These are phyloP conservation scores for Pelargonium myrrhifolium DNA, from an alignment of 441 rosid genomes.

Conservation along the genomic window DNA sequence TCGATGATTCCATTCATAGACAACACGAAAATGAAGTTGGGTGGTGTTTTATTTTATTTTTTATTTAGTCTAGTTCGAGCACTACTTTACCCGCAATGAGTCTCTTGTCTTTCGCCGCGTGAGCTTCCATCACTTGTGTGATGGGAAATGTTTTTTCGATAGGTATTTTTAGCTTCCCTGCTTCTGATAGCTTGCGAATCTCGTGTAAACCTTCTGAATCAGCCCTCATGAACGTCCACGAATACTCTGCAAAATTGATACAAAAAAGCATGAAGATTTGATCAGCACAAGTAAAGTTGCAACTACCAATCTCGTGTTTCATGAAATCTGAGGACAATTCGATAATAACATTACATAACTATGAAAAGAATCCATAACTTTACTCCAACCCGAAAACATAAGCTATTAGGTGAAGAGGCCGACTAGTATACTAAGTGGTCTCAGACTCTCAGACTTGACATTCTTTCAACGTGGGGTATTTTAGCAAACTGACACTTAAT, in stretches of 20 bases:
- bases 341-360: not conserved
- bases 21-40: not conserved
- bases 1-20: not conserved
- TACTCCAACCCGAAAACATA: no score
- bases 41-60: no score
- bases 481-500: no score
- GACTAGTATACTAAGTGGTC: no score
- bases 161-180: constrained; percentile 67
- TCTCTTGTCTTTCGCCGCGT: constrained; percentile 66
- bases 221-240: constrained; percentile 87
- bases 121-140: constrained; percentile 74
- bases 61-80: constrained; percentile 50
- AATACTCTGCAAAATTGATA: constrained; percentile 50
- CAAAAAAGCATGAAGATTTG: not conserved
- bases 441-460: no score
- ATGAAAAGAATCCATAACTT: not conserved
- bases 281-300: not conserved
- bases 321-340: not conserved
- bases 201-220: constrained; percentile 77
- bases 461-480: no score
- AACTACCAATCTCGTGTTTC: not conserved
- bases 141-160: constrained; percentile 76
- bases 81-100: constrained; percentile 74
- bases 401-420: no score
- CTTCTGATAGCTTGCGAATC: constrained; percentile 63